Conservation (phyloP, 495 filamentous ascomycete species). For the Pseudoneurospora amorphoporcata region DNA sequence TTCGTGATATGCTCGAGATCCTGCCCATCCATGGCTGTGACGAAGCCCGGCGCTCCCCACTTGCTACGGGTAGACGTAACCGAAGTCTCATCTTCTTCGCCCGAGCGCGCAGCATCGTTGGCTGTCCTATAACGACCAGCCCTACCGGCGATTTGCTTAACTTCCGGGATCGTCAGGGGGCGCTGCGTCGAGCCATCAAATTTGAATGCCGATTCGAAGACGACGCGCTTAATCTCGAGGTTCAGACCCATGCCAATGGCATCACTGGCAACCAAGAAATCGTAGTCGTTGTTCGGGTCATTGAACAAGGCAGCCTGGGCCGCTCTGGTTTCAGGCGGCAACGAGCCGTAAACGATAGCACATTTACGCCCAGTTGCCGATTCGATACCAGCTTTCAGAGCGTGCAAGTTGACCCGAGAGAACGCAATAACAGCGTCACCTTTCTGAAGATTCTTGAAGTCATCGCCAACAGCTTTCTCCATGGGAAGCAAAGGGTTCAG, state of each 20-base stretch:
- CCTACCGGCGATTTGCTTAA: conserved; percentile 92
- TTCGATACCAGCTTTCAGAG: conserved; percentile 71
- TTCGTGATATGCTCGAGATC: conserved; percentile 54
- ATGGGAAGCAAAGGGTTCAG: conserved; percentile 66
- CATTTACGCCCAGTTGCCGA: conserved; percentile 60
- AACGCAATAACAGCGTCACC: conserved; percentile 89
- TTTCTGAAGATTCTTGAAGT: conserved; percentile 60
- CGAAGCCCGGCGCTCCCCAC: conserved; percentile 48
- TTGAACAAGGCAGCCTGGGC: conserved; percentile 91
- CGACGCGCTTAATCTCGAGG: conserved; percentile 79
- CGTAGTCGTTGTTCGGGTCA: conserved; percentile 86
- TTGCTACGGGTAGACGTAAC: conserved; percentile 26
- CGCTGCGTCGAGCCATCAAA: conserved; percentile 41
- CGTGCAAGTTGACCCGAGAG: conserved; percentile 70
- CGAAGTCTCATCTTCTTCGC: conserved; percentile 13
- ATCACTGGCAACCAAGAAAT: conserved; percentile 88
- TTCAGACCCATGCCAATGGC: conserved; percentile 98
- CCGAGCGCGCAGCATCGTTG: conserved; percentile 29
- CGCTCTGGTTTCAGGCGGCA: conserved; percentile 87
- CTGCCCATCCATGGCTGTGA: conserved; percentile 64
- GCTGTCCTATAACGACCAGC: conserved; percentile 83
- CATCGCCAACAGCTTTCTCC: conserved; percentile 47
- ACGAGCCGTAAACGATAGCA: conserved; percentile 83
- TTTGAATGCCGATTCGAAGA: conserved; percentile 74
- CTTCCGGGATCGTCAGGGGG: conserved; percentile 55